Percentiles rank a stretch among this genome's conserved stretches.
Evolutionary conservation across 441 rosid species (phyloP).

Genomic region (Syzygium malaccense): DNA sequence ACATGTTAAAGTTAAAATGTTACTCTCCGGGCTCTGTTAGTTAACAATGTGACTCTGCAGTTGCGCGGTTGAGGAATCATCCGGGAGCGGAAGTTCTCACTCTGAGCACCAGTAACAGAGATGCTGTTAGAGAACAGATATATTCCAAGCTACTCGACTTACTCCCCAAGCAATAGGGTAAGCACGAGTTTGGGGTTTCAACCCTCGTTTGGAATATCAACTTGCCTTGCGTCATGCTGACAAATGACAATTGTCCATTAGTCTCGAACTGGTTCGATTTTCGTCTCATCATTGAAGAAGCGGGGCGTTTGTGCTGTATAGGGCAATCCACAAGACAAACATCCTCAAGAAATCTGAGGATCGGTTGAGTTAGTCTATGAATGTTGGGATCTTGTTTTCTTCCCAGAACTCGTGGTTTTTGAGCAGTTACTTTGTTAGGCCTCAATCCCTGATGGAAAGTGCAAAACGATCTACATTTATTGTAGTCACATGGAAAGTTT

Average conservation of each 20-base stretch:
- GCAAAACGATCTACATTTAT: not conserved
- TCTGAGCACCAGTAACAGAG: constrained; percentile 41
- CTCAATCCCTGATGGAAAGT: not conserved
- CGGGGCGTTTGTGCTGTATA: not conserved
- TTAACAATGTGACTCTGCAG: constrained; percentile 19
- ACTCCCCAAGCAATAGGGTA: constrained; percentile 19
- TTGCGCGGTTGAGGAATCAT: constrained; percentile 52
- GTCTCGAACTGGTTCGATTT: not conserved
- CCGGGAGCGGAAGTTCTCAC: constrained; percentile 48
- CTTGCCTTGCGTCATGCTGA: not conserved
- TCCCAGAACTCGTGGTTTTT: not conserved
- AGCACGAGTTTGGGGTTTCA: not conserved
- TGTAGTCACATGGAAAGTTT: not conserved
- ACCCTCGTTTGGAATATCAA: not conserved
- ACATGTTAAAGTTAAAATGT: not conserved
- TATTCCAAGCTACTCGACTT: constrained; percentile 24
- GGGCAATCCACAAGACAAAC: not conserved
- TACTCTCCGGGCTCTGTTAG: not conserved
- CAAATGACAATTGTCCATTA: not conserved
- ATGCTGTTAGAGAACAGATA: constrained; percentile 35
- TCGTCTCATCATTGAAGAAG: not conserved
- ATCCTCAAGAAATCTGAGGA: not conserved
- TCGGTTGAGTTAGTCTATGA: not conserved
- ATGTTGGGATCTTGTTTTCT: not conserved
- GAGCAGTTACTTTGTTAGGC: not conserved